Conservation (phyloP, 257 asterid species). For the Oldenlandia corymbosa region DNA sequence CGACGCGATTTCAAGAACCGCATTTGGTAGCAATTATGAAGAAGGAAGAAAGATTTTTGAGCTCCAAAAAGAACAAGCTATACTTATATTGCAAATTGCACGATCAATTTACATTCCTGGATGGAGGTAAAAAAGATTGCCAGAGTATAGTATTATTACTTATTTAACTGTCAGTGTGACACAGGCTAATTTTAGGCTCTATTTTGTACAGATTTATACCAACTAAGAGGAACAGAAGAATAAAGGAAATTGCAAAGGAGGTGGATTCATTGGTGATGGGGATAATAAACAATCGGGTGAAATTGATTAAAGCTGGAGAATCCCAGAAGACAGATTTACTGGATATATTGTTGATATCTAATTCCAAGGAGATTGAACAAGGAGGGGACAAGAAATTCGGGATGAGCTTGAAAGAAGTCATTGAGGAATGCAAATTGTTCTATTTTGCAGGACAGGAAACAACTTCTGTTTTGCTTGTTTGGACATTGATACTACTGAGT, state of each 20-base stretch:
- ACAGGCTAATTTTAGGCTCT: neutral
- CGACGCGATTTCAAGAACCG: constrained; percentile 27
- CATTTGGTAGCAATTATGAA: constrained; percentile 25
- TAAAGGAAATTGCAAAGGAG: constrained; percentile 9
- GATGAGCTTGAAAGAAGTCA: constrained; percentile 23
- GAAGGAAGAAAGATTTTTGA: constrained; percentile 23
- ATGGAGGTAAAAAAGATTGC: constrained; percentile 7
- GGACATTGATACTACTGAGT: constrained; percentile 22
- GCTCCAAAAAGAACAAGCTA: constrained; percentile 19
- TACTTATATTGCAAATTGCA: neutral
- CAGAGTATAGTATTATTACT: too few species aligned
- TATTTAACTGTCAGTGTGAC: too few species aligned
- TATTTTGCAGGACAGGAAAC: constrained; percentile 31
- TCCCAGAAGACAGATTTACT: constrained; percentile 26
- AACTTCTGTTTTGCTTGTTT: constrained; percentile 19
- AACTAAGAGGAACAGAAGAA: constrained; percentile 17
- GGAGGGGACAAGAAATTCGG: constrained; percentile 16
- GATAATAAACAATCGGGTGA: constrained; percentile 14
- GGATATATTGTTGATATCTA: constrained; percentile 23
- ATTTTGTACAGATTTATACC: constrained; percentile 12
- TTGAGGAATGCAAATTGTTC: constrained; percentile 29
- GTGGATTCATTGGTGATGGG: constrained; percentile 10
- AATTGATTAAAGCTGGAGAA: constrained; percentile 13
- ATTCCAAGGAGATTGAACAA: constrained; percentile 19
- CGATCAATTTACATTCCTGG: constrained; percentile 17